A percentile compares a stretch with the other conserved stretches of the same genome.
phyloP scores from a whole-genome alignment of 257 asterid genomes.

The Linaria vulgaris region DNA sequence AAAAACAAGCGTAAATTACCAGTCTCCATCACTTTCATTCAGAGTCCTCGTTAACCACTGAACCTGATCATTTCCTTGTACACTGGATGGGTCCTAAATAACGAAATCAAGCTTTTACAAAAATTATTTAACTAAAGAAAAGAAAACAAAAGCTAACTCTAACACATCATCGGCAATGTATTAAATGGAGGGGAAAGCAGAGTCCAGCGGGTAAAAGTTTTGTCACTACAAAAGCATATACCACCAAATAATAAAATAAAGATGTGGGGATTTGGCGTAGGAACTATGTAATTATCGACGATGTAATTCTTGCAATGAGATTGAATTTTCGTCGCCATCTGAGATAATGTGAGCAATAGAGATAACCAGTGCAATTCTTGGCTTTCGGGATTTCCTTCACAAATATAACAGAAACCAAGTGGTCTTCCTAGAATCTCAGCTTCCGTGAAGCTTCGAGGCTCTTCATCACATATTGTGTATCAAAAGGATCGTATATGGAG shows the following conservation, averaged over 20 bases:
- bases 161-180: not conserved
- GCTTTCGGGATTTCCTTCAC: no score
- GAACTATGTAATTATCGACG: not conserved
- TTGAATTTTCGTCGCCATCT: not conserved
- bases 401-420: no score
- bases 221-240: not conserved
- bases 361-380: no score
- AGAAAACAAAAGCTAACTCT: not conserved
- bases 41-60: slow-evolving; percentile 49
- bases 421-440: no score
- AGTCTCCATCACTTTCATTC: slow-evolving; percentile 46
- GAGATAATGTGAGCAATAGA: not conserved
- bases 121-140: not conserved
- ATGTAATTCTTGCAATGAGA: not conserved
- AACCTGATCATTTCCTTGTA: slow-evolving; percentile 34
- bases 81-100: slow-evolving; percentile 42
- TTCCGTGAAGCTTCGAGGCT: not conserved
- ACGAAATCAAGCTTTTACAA: not conserved
- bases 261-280: not conserved
- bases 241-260: not conserved
- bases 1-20: slow-evolving; percentile 36
- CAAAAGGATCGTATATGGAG: not conserved
- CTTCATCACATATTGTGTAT: not conserved
- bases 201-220: no score
- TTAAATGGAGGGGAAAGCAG: not conserved